Percentiles rank a stretch among this genome's conserved stretches.
phyloP scores from a whole-genome alignment of 2,329 filamentous ascomycete genomes.

The Penicillium palitans region DNA sequence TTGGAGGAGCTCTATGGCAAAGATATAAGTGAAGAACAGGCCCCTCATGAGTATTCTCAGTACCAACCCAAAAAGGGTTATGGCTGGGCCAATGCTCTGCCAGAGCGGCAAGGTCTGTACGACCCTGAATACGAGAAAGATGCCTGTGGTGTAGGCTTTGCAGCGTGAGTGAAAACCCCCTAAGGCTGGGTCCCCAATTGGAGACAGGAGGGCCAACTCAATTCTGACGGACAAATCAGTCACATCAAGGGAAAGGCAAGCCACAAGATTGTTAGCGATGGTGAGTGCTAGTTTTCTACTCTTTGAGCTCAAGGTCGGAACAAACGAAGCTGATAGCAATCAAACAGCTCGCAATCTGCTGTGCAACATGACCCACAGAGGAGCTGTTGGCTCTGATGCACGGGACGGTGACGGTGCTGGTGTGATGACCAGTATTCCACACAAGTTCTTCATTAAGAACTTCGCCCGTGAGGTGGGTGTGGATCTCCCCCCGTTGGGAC shows the following conservation, averaged over 20 bases:
- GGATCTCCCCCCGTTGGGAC: slow-evolving; percentile 80
- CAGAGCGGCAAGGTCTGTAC: slow-evolving; percentile 97
- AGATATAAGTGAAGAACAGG: slow-evolving; percentile 47
- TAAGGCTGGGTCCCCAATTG: not conserved
- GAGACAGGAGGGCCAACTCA: slow-evolving; percentile 8
- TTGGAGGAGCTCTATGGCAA: slow-evolving; percentile 51
- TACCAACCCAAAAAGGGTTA: slow-evolving; percentile 64
- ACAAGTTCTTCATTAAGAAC: slow-evolving; percentile 98
- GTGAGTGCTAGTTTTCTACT: slow-evolving; percentile 53
- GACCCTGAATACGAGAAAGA: slow-evolving; percentile 96
- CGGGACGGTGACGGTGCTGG: slow-evolving; percentile 97
- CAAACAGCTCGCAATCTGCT: slow-evolving; percentile 78
- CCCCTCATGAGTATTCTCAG: slow-evolving; percentile 52
- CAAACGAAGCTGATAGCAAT: slow-evolving; percentile 3
- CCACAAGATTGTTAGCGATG: slow-evolving; percentile 99
- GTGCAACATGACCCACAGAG: slow-evolving; percentile 99
- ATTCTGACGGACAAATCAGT: slow-evolving; percentile 49
- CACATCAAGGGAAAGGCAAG: slow-evolving; percentile 96
- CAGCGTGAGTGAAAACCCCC: slow-evolving; percentile 66
- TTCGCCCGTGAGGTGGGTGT: slow-evolving; percentile 89
- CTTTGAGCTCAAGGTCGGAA: not conserved
- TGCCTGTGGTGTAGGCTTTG: slow-evolving; percentile 98
- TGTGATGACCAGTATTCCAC: slow-evolving; percentile 98
- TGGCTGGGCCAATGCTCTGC: slow-evolving; percentile 93
- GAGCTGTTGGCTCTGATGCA: slow-evolving; percentile 95